Percentiles rank a stretch among this genome's conserved stretches.
Conservation (phyloP, 306 rosid genomes). For the Dryas drummondii region DNA sequence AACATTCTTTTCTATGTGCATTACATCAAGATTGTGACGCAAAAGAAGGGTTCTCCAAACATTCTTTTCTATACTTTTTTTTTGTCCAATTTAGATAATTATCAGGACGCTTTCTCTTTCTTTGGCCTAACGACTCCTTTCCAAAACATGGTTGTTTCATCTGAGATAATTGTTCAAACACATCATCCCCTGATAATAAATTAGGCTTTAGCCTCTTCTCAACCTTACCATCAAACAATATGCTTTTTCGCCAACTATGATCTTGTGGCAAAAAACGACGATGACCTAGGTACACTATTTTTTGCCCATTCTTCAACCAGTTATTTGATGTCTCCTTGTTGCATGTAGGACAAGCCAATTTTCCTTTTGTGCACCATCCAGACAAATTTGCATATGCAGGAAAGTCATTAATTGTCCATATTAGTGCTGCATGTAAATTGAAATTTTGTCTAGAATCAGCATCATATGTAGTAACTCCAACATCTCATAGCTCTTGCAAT, state of each 20-base stretch:
- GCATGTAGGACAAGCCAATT: too few species aligned
- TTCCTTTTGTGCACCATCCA: too few species aligned
- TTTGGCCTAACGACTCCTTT: neutral
- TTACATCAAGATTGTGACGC: neutral
- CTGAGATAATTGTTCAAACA: neutral
- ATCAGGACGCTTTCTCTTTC: neutral
- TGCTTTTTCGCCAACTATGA: neutral
- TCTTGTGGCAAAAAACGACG: neutral
- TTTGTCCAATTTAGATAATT: neutral
- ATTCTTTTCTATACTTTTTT: too few species aligned
- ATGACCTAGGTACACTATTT: neutral
- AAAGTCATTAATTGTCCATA: too few species aligned
- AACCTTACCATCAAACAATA: neutral
- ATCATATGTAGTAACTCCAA: too few species aligned
- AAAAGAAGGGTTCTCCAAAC: neutral
- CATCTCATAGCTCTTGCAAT: too few species aligned
- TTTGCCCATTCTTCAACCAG: too few species aligned
- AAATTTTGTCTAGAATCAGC: too few species aligned
- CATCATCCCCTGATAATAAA: neutral
- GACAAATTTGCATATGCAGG: too few species aligned
- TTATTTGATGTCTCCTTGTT: too few species aligned
- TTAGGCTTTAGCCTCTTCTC: neutral
- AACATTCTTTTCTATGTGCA: neutral
- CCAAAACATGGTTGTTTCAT: neutral
- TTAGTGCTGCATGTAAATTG: too few species aligned